Base-by-base conservation (phyloP, 768 basidiomycete genomes). In the Clitopilus hobsonii region DNA sequence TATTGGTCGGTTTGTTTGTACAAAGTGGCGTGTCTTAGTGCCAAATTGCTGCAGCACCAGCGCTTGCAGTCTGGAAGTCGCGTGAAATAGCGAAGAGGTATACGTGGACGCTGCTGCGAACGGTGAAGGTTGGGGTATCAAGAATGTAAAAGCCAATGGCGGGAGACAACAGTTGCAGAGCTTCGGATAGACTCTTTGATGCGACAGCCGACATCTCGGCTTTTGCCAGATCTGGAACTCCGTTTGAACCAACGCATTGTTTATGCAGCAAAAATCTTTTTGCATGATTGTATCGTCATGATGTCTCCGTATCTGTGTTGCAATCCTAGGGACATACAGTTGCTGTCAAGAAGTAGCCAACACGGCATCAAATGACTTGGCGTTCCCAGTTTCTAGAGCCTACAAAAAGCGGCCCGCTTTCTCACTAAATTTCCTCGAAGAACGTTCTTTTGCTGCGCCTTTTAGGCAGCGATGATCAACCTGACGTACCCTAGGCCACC, bases 1-100 rank as follows among this genome's bases (percentile, higher is more conserved):
- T 58, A 57, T 57, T 59, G 48, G 58, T 54, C 52, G 48, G 53
- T 52, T 30, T 51, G 47, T 50, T 54, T 54, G 51, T 49, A 48
- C 45, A 25, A 51, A 54, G 56, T 62, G 55, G 49, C n/a, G n/a
- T 41, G 51, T 53, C 52, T 53, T 49, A 51, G 23, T n/a, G 62
- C 64, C 30, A 59, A 67, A 60, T 65, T 58, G 67, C 68, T 69
- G 71, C 67, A 71, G 72, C 68, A 69, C 75, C 77, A 76, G 77
- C 75, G 75, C 73, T 73, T 69, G 69, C 71, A 64, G 63, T 59
- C 58, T 56, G 58, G 60, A 55, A 68, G 68, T 58, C 61, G 66
- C 54, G 57, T 57, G 57, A 63, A 59, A 61, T 54, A 45, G 52
- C 56, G 53, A 62, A 60, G 49, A 67, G 61, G 64, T 65, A 64